These are phyloP conservation scores for Fragaria nilgerrensis DNA, from an alignment of 306 rosid species.

Conservation along the genomic window DNA sequence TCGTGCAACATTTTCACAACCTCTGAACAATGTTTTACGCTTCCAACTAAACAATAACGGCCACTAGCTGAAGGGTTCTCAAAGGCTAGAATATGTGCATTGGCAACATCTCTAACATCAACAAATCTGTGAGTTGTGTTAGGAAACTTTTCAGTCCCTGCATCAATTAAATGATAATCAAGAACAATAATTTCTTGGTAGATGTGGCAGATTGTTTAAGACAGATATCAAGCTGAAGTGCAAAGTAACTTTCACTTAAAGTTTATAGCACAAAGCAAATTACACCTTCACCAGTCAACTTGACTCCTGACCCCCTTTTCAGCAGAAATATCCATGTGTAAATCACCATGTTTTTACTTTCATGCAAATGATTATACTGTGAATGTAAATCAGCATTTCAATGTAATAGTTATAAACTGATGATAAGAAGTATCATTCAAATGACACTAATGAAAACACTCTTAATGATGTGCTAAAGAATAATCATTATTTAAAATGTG, in stretches of 20 bases:
- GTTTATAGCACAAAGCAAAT: too few relatives aligned
- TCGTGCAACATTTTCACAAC: slow-evolving; percentile 31
- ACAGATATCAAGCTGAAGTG: not conserved
- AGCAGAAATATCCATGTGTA: not conserved
- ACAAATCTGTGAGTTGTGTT: slow-evolving; percentile 35
- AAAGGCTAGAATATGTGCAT: slow-evolving; percentile 59
- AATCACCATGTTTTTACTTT: too few relatives aligned
- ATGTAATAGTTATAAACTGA: not conserved
- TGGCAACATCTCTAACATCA: slow-evolving; percentile 60
- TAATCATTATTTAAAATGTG: too few relatives aligned
- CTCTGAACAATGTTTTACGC: slow-evolving; percentile 39
- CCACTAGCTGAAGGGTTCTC: slow-evolving; percentile 62
- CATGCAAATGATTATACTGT: too few relatives aligned
- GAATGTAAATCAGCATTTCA: too few relatives aligned
- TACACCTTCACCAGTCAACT: not conserved
- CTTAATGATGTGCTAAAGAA: not conserved
- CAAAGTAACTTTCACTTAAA: too few relatives aligned
- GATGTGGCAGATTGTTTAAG: not conserved
- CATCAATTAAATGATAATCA: slow-evolving; percentile 3
- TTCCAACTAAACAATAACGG: slow-evolving; percentile 49
- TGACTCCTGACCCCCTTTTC: too few relatives aligned
- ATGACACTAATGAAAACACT: not conserved
- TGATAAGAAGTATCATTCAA: too few relatives aligned
- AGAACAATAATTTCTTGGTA: not conserved
- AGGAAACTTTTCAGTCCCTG: slow-evolving; percentile 45